Conservation (phyloP, 352 stramenopile species). For the Phytophthora lateralis region DNA sequence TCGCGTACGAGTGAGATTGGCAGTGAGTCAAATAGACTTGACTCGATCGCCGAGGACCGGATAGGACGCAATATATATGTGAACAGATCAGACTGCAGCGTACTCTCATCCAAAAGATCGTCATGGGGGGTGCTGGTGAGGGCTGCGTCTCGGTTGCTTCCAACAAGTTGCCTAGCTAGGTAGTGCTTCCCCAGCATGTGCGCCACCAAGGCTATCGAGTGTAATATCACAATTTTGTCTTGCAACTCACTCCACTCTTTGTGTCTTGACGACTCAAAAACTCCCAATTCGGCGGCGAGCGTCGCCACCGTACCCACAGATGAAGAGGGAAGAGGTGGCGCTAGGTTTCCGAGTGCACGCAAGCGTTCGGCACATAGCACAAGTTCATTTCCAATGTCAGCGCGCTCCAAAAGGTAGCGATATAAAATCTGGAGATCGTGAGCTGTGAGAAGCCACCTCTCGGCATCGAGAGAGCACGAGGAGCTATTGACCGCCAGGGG, state of each 20-base stretch:
- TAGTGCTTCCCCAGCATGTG: conserved; percentile 71
- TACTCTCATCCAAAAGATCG: conserved; percentile 48
- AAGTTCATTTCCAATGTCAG: conserved; percentile 38
- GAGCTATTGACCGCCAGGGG: conserved; percentile 27
- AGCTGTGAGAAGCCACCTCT: conserved; percentile 44
- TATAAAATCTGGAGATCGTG: conserved; percentile 47
- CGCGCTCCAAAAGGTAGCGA: conserved; percentile 37
- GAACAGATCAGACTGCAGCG: conserved; percentile 71
- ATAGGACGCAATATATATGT: conserved; percentile 82
- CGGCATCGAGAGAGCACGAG: conserved; percentile 23
- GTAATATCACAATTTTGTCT: conserved; percentile 50
- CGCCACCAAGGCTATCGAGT: conserved; percentile 59
- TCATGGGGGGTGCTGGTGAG: conserved; percentile 13
- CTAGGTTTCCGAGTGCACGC: conserved; percentile 34
- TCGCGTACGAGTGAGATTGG: conserved; percentile 78
- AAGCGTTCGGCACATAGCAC: conserved; percentile 34
- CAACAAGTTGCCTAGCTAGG: conserved; percentile 32
- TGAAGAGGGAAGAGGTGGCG: conserved; percentile 20
- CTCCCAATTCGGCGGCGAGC: conserved; percentile 17
- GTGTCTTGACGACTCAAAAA: conserved; percentile 53
- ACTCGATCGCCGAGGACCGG: conserved; percentile 80
- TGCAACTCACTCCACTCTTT: conserved; percentile 65
- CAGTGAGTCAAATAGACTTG: conserved; percentile 71
- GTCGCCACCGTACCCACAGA: conserved; percentile 1
- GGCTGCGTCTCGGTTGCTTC: neutral